phyloP scores from a whole-genome alignment of 2,329 filamentous ascomycete genomes.

The Anthostomella pinea region DNA sequence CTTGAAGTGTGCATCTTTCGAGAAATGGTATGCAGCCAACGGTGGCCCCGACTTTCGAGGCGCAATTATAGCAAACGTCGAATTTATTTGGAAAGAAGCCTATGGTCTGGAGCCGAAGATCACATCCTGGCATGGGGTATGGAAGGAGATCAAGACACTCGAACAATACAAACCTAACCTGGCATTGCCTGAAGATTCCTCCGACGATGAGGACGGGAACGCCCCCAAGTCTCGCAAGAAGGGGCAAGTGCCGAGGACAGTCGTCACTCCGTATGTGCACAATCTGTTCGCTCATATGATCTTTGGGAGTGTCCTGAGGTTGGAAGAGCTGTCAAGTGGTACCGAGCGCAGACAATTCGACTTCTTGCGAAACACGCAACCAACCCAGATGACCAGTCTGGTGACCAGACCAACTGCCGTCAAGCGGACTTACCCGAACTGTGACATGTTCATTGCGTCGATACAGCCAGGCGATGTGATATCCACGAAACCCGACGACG shows the following conservation, averaged over 20 bases:
- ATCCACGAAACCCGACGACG: conserved; percentile 43
- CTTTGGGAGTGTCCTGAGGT: conserved; percentile 52
- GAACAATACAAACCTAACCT: conserved; percentile 32
- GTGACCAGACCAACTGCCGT: too few relatives aligned
- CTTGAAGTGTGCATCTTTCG: conserved; percentile 38
- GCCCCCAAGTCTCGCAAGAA: conserved; percentile 1
- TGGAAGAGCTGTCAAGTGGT: conserved; percentile 26
- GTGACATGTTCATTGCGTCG: conserved; percentile 20
- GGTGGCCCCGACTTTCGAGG: conserved; percentile 59
- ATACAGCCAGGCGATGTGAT: conserved; percentile 49
- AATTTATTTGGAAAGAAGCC: conserved; percentile 65
- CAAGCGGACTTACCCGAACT: conserved; percentile 8
- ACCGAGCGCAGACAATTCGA: conserved; percentile 28
- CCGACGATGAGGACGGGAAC: too few relatives aligned
- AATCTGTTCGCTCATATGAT: conserved; percentile 62
- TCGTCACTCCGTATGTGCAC: conserved; percentile 69
- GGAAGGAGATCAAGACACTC: conserved; percentile 48
- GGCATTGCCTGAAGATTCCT: conserved; percentile 15
- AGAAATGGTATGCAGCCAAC: conserved; percentile 52
- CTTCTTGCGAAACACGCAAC: conserved; percentile 22
- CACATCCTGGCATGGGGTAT: conserved; percentile 44
- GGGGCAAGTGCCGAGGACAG: conserved; percentile 41
- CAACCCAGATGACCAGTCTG: conserved; percentile 7
- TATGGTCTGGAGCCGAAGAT: conserved; percentile 38
- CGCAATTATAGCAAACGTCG: conserved; percentile 55